Conservation (phyloP, 257 asterid genomes). For the Nicotiana sylvestris region DNA sequence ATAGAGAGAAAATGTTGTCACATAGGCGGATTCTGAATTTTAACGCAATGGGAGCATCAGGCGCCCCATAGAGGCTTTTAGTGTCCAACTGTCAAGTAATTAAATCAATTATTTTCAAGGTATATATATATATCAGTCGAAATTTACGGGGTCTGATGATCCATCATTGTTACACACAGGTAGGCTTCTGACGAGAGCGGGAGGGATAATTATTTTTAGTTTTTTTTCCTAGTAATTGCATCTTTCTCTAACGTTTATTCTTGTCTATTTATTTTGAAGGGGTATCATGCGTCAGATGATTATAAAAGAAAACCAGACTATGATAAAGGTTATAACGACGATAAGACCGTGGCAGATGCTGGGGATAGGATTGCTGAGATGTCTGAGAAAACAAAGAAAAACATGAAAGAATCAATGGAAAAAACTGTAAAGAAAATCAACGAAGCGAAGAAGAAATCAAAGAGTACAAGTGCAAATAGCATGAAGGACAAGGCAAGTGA, state of each 20-base stretch:
- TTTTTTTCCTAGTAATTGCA: no score
- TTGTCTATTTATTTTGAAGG: slow-evolving; percentile 21
- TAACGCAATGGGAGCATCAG: no score
- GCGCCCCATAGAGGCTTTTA: no score
- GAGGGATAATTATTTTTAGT: no score
- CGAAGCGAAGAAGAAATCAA: slow-evolving; percentile 37
- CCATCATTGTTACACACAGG: no score
- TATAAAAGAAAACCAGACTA: slow-evolving; percentile 27
- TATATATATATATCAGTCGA: no score
- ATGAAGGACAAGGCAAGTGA: slow-evolving; percentile 25
- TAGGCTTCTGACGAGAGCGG: no score
- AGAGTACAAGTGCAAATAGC: slow-evolving; percentile 12
- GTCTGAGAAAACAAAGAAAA: slow-evolving; percentile 1
- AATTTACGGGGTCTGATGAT: no score
- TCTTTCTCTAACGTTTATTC: background rate
- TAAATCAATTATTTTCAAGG: no score
- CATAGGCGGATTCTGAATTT: no score
- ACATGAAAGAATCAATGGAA: slow-evolving; percentile 23
- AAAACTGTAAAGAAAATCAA: slow-evolving; percentile 18
- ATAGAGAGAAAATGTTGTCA: no score
- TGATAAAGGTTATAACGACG: background rate
- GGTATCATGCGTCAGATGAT: slow-evolving; percentile 34
- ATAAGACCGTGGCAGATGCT: background rate
- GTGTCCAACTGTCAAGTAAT: no score
- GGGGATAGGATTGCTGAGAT: background rate